Evolutionary conservation across 306 rosid species (phyloP), one percentile per base, ranked within the genome.

Genomic region (Acacia acuminata): DNA sequence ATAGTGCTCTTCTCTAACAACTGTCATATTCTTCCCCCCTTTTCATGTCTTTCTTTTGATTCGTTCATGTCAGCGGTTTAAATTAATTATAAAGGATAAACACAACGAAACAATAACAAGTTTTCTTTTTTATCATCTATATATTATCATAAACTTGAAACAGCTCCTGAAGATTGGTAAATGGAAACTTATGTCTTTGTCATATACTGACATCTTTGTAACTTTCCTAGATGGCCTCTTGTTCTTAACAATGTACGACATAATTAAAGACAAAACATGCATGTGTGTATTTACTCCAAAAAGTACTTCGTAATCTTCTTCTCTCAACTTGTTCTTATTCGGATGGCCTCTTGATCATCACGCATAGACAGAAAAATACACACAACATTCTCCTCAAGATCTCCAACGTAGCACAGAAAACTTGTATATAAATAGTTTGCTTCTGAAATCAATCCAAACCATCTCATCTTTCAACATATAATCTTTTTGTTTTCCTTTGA

Each of bases 231-330:
- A 58, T 10, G 15, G 1, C 65, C 32, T 55, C 63, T 55, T 6
- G 63, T 55, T 20, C 63, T 51, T 51, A 16, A 6, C 10, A 1
- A 56, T n/a, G 0, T 13, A 13, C 64, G n/a, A 56, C 2, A 58
- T n/a, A 58, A 58, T 22, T 58, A 58, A 16, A n/a, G 32, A 58
- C 4, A 9, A 42, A 34, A 34, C 38, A 34, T 4, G 5, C 5
- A 4, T 34, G 38, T 4, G 5, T 40, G 84, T 77, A n/a, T n/a
- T n/a, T 34, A 3, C 40, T 6, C 25, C 24, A 19, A 20, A 58
- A 22, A 20, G 10, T 24, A 14, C 78, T 3, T 85, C 75, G 85
- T 67, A 38, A 42, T 36, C 45, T 80, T 56, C 63, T 80, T 45
- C 73, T 58, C 73, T 32, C 32, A 73, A 19, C 75, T 55, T 30